phyloP scores from a whole-genome alignment of 2,329 filamentous ascomycete genomes.

The Kalmusia sp. region DNA sequence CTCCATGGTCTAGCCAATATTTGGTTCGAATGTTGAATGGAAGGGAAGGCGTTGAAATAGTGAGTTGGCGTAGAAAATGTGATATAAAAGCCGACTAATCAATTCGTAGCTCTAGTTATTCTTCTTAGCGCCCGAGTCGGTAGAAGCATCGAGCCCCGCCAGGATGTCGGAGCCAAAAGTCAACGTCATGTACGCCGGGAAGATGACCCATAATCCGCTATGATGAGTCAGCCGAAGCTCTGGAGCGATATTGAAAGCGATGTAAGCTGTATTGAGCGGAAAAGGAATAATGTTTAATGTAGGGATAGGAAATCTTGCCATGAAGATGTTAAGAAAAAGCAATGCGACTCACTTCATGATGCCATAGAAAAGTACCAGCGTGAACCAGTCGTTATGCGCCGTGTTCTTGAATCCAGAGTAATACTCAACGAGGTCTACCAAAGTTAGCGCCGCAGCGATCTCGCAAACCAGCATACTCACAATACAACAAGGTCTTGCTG shows the following conservation, averaged over 20 bases:
- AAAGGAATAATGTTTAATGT: not conserved
- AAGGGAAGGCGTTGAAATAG: not conserved
- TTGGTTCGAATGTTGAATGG: too few relatives aligned
- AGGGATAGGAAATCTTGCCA: not conserved
- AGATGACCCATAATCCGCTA: slow-evolving; percentile 70
- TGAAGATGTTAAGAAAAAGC: too few relatives aligned
- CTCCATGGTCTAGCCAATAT: too few relatives aligned
- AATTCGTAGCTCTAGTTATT: slow-evolving; percentile 22
- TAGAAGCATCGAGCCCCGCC: slow-evolving; percentile 61
- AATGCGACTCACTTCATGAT: slow-evolving; percentile 67
- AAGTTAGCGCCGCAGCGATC: slow-evolving; percentile 11
- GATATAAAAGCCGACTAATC: not conserved
- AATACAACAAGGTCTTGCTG: slow-evolving; percentile 72
- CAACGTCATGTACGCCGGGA: slow-evolving; percentile 69
- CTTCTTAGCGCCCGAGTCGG: slow-evolving; percentile 35
- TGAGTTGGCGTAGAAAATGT: not conserved
- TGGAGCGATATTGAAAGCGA: too few relatives aligned
- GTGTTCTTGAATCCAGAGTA: slow-evolving; percentile 67
- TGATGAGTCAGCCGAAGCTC: slow-evolving; percentile 12
- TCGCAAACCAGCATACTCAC: slow-evolving; percentile 52
- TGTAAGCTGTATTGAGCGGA: too few relatives aligned
- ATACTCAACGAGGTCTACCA: slow-evolving; percentile 65
- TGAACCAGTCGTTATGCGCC: slow-evolving; percentile 64
- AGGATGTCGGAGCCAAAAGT: slow-evolving; percentile 67
- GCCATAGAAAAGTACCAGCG: slow-evolving; percentile 66